Conservation (phyloP, 345 rosid species). For the Rhizophora mangle region DNA sequence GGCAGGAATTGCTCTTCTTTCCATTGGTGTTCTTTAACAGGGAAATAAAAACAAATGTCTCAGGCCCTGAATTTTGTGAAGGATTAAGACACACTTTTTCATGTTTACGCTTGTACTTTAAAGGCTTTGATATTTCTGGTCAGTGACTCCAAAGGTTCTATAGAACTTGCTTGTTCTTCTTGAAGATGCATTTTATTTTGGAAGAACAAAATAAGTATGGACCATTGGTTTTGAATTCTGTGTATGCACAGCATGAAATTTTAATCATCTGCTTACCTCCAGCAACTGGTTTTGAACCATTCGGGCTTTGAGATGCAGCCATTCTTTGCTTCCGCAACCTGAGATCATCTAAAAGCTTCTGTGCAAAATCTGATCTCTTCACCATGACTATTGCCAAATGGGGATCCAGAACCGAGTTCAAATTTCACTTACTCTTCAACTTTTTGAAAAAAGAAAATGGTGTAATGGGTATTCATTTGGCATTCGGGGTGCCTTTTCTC, state of each 20-base stretch:
- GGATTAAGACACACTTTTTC: too few relatives aligned
- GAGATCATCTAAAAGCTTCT: slow-evolving; percentile 92
- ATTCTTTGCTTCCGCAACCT: slow-evolving; percentile 69
- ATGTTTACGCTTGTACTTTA: too few relatives aligned
- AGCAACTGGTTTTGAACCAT: slow-evolving; percentile 20
- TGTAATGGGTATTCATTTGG: slow-evolving; percentile 13
- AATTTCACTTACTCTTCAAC: slow-evolving; percentile 5
- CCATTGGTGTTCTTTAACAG: too few relatives aligned
- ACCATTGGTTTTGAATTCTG: background rate
- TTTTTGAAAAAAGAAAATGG: background rate
- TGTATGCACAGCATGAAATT: background rate
- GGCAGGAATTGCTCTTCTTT: too few relatives aligned
- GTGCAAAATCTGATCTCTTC: slow-evolving; percentile 81
- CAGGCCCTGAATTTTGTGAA: too few relatives aligned
- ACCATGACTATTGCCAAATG: slow-evolving; percentile 43
- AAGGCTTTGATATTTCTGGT: too few relatives aligned
- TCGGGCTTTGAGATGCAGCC: slow-evolving; percentile 51
- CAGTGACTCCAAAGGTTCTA: too few relatives aligned
- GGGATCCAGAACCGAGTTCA: slow-evolving; percentile 20
- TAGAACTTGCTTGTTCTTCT: too few relatives aligned
- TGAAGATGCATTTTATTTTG: too few relatives aligned
- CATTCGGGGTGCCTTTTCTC: slow-evolving; percentile 8
- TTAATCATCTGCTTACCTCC: slow-evolving; percentile 38
- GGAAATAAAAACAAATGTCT: too few relatives aligned
- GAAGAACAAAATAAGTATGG: too few relatives aligned